These are phyloP conservation scores for Auricularia cornea DNA, from an alignment of 768 basidiomycete species.

Conservation along the genomic window DNA sequence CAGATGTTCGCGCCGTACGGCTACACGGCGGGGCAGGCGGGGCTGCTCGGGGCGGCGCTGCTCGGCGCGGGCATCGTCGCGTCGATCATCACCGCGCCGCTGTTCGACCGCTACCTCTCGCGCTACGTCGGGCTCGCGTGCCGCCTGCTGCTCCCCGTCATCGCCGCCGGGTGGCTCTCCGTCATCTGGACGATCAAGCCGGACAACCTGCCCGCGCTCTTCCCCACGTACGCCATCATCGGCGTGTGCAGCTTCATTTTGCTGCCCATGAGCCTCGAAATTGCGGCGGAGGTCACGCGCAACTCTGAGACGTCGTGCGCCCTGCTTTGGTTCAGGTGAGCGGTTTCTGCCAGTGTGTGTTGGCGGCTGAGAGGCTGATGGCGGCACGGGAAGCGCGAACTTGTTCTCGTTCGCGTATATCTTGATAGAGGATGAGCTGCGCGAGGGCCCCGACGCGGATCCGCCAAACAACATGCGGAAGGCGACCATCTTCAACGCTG, in stretches of 20 bases:
- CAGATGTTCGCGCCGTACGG: conserved; percentile 71
- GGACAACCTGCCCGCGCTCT: conserved; percentile 51
- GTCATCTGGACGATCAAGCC: conserved; percentile 70
- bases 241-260: conserved; percentile 59
- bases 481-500: conserved; percentile 59
- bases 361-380: conserved; percentile 3
- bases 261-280: conserved; percentile 69
- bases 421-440: conserved; percentile 53
- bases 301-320: conserved; percentile 74
- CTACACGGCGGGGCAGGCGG: conserved; percentile 55
- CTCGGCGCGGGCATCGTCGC: conserved; percentile 56
- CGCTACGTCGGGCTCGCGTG: conserved; percentile 53
- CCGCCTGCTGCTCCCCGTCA: conserved; percentile 53
- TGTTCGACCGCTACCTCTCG: conserved; percentile 76
- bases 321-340: conserved; percentile 66
- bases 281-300: conserved; percentile 70
- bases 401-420: conserved; percentile 24
- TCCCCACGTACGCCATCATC: conserved; percentile 57
- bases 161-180: conserved; percentile 58
- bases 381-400: conserved; percentile 42
- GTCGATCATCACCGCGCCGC: conserved; percentile 58
- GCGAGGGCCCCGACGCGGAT: conserved; percentile 46
- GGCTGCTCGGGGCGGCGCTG: conserved; percentile 52
- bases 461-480: conserved; percentile 70
- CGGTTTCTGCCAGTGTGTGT: conserved; percentile 5